Percentiles rank a stretch among this genome's conserved stretches.
These are phyloP conservation scores for Kurtzmaniella quercitrusa DNA, from an alignment of 1,139 yeast species.

Conservation along the genomic window DNA sequence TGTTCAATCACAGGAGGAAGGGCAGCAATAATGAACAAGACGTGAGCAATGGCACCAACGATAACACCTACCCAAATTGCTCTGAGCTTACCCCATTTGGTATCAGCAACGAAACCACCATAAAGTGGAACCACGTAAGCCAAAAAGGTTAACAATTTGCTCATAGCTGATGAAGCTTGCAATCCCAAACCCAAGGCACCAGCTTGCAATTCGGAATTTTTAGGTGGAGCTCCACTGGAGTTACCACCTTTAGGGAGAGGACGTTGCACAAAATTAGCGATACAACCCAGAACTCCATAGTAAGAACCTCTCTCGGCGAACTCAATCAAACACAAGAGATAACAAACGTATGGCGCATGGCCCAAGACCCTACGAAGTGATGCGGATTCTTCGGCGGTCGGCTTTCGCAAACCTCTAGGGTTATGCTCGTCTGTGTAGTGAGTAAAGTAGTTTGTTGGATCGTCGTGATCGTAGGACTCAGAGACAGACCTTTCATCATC, in stretches of 20 bases:
- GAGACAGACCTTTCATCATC: not conserved
- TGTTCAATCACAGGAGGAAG: conserved; percentile 32
- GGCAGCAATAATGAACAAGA: conserved; percentile 37
- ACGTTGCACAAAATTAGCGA: conserved; percentile 43
- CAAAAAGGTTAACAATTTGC: conserved; percentile 34
- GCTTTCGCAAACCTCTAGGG: conserved; percentile 31
- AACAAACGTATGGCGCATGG: conserved; percentile 21
- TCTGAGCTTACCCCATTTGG: conserved; percentile 36
- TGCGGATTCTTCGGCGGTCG: conserved; percentile 37
- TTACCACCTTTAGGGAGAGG: conserved; percentile 49
- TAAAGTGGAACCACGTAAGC: conserved; percentile 42
- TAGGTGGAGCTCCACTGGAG: conserved; percentile 39
- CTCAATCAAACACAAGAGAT: conserved; percentile 39
- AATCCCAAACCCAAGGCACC: conserved; percentile 42
- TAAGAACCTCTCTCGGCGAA: conserved; percentile 47
- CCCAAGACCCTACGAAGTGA: conserved; percentile 40
- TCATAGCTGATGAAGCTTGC: conserved; percentile 35
- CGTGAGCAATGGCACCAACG: conserved; percentile 36
- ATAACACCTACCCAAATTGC: conserved; percentile 39
- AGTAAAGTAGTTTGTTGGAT: conserved; percentile 22
- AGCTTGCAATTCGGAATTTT: conserved; percentile 20
- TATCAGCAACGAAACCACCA: conserved; percentile 43
- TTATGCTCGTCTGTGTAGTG: conserved; percentile 25
- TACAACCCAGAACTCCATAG: conserved; percentile 37
- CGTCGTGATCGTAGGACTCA: conserved; percentile 11